phyloP scores from a whole-genome alignment of 306 rosid genomes.

The Crotalaria pallida region DNA sequence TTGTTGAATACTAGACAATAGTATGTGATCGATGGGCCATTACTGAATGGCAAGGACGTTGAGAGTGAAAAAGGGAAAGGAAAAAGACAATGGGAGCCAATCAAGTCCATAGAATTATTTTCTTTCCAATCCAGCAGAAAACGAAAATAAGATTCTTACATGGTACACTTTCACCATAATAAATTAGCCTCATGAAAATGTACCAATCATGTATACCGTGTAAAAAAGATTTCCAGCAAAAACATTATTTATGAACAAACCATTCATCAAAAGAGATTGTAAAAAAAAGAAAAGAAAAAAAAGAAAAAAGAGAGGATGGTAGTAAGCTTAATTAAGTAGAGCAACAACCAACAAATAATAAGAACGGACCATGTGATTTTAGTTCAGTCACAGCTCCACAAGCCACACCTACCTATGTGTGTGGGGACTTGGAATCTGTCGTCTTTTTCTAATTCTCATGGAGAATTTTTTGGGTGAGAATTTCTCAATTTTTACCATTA shows the following conservation, averaged over 20 bases:
- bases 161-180: too few relatives aligned
- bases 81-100: neutral
- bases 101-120: neutral
- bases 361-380: conserved; percentile 27
- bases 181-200: too few relatives aligned
- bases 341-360: neutral
- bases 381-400: conserved; percentile 27
- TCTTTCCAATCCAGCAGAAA: neutral
- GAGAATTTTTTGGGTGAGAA: too few relatives aligned
- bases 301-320: too few relatives aligned
- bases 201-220: too few relatives aligned
- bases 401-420: conserved; percentile 15
- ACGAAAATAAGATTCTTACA: neutral
- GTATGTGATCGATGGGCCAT: too few relatives aligned
- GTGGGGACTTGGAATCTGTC: conserved; percentile 49
- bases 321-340: neutral
- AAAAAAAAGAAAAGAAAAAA: neutral
- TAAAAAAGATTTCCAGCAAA: neutral
- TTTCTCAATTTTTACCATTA: too few relatives aligned
- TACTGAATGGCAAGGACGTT: too few relatives aligned
- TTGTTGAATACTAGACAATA: neutral
- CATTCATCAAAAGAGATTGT: neutral
- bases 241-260: neutral
- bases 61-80: neutral
- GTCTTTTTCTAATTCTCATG: too few relatives aligned